Base-by-base conservation (phyloP, 106 monocot species). In the Apostasia shenzhenica region DNA sequence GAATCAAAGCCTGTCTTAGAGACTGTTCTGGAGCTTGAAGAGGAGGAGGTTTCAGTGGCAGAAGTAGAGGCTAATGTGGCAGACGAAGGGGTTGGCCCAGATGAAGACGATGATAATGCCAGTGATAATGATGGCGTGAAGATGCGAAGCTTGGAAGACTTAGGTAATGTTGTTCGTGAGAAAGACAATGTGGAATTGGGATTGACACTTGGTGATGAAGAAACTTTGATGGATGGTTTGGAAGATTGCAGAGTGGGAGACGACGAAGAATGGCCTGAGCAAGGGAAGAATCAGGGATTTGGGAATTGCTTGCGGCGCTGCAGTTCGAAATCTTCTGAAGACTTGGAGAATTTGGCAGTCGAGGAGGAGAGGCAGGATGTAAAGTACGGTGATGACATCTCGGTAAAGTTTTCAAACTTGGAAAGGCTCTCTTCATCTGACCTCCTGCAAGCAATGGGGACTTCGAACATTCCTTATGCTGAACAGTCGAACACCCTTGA, bases 391-490 rank as follows among this genome's bases (percentile, higher is more conserved):
- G 77, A 89, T 66, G 81, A 77, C 11, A 41, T 81, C 14, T 56
- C 61, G 9, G 57, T 43, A 26, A 90, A 90, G 50, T 84, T 82
- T 62, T 60, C 72, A 59, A 70, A 75, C 59, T 73, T 92, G 63
- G 84, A 85, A 48, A 75, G 76, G 66, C 38, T 86, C 48, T 55
- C 73, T 49, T 90, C 93, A 3, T 73, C 79, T 44, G 87, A 90
- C 57, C 83, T 99, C 50, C 79, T 93, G 1, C 90, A 83, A 12
- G 55, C 73, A 59, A 77, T 93, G 87, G 81, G 74, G 14, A 66
- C 61, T 12, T 77, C 52, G 11, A 67, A 76, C 70, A 67, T 46
- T 66, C 72, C 84, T 68, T 91, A 79, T 50, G 40, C 42, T 60
- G 72, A 55, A 12, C 70, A 76, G 26, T 50, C 75, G 60, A 88